These are phyloP conservation scores for Zygoascus tannicola DNA, from an alignment of 805 yeast species.

Conservation along the genomic window DNA sequence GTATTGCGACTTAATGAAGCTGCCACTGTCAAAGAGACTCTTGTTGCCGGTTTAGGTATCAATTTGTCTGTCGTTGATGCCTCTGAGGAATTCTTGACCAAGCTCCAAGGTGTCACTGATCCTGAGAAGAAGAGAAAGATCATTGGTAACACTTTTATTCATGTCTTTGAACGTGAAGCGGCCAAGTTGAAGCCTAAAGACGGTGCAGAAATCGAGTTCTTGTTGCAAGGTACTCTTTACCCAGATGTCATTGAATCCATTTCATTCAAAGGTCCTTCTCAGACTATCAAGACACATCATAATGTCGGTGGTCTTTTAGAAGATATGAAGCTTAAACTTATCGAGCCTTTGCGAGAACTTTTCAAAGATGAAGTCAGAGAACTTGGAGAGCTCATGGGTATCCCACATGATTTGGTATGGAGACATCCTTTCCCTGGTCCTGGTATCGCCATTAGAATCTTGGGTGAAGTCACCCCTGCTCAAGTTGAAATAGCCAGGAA, in stretches of 20 bases:
- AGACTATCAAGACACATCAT: constrained; percentile 98
- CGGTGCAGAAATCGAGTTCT: constrained; percentile 83
- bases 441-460: constrained; percentile 96
- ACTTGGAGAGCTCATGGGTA: constrained; percentile 88
- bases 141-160: constrained; percentile 95
- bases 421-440: constrained; percentile 99
- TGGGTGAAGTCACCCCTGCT: constrained; percentile 89
- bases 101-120: constrained; percentile 89
- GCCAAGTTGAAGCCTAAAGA: constrained; percentile 75
- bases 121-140: constrained; percentile 99
- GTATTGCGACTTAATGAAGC: constrained; percentile 95
- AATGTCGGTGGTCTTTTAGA: constrained; percentile 97
- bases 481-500: constrained; percentile 96
- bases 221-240: constrained; percentile 94
- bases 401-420: constrained; percentile 96
- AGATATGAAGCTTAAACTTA: constrained; percentile 95
- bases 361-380: constrained; percentile 98
- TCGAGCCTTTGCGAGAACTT: constrained; percentile 96
- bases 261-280: constrained; percentile 99
- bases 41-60: constrained; percentile 89
- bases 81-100: constrained; percentile 73
- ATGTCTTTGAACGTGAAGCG: constrained; percentile 94
- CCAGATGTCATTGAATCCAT: constrained; percentile 98
- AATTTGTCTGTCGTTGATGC: constrained; percentile 94
- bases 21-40: constrained; percentile 73